Percentiles rank a stretch among this genome's conserved stretches.
Conservation (phyloP, 176 grass and related monocot species). For the Aegilops longissima region DNA sequence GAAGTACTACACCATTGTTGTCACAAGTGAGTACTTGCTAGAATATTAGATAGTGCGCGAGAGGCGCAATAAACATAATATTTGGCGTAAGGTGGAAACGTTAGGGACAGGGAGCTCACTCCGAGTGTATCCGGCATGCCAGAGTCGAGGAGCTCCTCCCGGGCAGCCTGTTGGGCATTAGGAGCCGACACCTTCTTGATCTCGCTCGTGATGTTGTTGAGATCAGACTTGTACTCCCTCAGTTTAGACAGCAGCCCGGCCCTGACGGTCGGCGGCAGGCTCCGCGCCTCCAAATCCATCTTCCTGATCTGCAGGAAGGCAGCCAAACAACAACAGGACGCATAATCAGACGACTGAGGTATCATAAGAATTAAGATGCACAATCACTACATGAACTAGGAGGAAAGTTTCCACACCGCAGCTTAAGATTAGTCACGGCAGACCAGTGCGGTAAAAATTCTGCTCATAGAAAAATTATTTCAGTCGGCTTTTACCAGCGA, state of each 20-base stretch:
- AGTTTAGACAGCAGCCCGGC: slow-evolving; percentile 65
- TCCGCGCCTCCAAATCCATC: slow-evolving; percentile 89
- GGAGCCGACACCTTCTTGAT: slow-evolving; percentile 54
- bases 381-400: not conserved
- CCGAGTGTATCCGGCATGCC: slow-evolving; percentile 62
- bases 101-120: slow-evolving; percentile 36
- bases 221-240: slow-evolving; percentile 87
- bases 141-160: slow-evolving; percentile 82
- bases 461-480: not conserved
- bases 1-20: not conserved
- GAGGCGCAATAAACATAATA: not conserved
- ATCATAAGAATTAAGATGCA: not conserved
- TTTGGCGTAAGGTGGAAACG: not conserved
- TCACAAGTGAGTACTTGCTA: not conserved
- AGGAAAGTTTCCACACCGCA: not conserved
- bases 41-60: not conserved
- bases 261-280: slow-evolving; percentile 71
- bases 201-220: slow-evolving; percentile 69
- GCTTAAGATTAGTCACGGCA: not conserved
- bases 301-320: slow-evolving; percentile 49
- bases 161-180: slow-evolving; percentile 57
- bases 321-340: not conserved
- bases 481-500: slow-evolving; percentile 45
- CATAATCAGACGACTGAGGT: not conserved
- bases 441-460: not conserved